Percentiles rank a stretch among this genome's conserved stretches.
These are phyloP conservation scores for Tricladium varicosporioides DNA, from an alignment of 2,329 filamentous ascomycete species.

Conservation along the genomic window DNA sequence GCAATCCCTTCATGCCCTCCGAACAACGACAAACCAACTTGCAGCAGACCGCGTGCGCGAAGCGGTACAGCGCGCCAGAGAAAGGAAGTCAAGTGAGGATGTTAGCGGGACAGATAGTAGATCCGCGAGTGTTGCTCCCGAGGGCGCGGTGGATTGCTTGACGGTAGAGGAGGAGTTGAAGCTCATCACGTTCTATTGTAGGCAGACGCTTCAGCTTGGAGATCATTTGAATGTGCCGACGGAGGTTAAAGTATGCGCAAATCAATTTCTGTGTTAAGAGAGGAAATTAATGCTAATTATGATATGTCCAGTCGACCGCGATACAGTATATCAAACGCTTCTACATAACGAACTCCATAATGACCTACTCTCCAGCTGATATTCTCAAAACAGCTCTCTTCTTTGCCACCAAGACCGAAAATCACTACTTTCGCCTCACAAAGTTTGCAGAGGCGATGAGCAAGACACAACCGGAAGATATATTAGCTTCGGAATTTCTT, in stretches of 20 bases:
- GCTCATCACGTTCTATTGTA: constrained; percentile 77
- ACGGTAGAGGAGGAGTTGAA: constrained; percentile 79
- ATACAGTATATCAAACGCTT: constrained; percentile 78
- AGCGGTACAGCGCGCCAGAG: constrained; percentile 50
- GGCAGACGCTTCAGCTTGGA: constrained; percentile 55
- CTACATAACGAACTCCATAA: constrained; percentile 91
- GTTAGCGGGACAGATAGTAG: constrained; percentile 29
- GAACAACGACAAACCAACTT: constrained; percentile 74
- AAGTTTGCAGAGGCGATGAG: constrained; percentile 69
- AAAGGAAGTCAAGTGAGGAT: constrained; percentile 35
- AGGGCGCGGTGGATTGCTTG: constrained; percentile 68
- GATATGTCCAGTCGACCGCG: constrained; percentile 34
- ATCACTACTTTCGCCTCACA: constrained; percentile 59
- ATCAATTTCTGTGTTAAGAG: not conserved
- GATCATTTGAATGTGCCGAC: constrained; percentile 60
- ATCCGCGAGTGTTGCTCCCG: constrained; percentile 23
- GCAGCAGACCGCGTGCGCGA: constrained; percentile 67
- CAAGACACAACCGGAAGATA: constrained; percentile 72
- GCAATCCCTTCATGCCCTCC: constrained; percentile 66
- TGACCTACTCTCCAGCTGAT: constrained; percentile 91
- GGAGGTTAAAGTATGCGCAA: constrained; percentile 52
- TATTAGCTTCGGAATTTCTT: constrained; percentile 88
- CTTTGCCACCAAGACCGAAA: constrained; percentile 91
- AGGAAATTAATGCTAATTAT: not conserved
- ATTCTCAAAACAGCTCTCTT: constrained; percentile 90